Base-by-base conservation (phyloP, 1,284 basidiomycete genomes). In the Microbotryomycetes sp. region DNA sequence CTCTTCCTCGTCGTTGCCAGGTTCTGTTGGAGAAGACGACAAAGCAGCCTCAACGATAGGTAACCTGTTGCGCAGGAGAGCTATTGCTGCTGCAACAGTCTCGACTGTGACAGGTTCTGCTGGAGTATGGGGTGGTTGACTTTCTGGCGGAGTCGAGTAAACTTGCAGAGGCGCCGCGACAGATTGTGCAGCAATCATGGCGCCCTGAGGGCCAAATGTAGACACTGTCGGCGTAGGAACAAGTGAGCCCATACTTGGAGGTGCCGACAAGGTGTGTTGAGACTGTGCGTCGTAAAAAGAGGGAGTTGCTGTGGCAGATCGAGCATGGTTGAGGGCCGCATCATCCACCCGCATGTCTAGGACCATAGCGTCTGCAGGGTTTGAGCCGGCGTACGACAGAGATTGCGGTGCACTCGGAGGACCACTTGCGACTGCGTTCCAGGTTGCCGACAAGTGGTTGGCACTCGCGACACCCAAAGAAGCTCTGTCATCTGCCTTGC, bases 11-110 rank as follows among this genome's bases (percentile, higher is more conserved):
- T 69, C 67, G n/a, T 63, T 48, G 0, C 65, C 67, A 7, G 62
- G 42, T 29, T 66, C 67, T 6, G 4, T 54, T 46, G 54, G 58
- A 22, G 62, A 62, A 29, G 62, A 45, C 14, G 65, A 57, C 48
- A 69, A 42, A 32, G 67, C 67, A 0, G 67, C 67, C 26, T 62
- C 67, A 56, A 66, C 59, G 59, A 69, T 69, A 29, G 65, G 65
- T 12, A 69, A 25, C 3, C 67, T 57, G 28, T 65, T 69, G n/a
- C 56, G 46, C 1, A 69, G 60, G 4, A 69, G 59, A 32, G 59
- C 30, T 50, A 69, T 66, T 19, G 67, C 65, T 9, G 58, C 50
- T 22, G 54, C 30, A 9, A 63, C 63, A 1, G 56, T 30, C 19
- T 64, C 19, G 16, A 46, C 36, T 9, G 12, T 19, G 19, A 42